Conservation (phyloP, 192 early-diverging fungal genomes). For the Coemansia aciculifera region DNA sequence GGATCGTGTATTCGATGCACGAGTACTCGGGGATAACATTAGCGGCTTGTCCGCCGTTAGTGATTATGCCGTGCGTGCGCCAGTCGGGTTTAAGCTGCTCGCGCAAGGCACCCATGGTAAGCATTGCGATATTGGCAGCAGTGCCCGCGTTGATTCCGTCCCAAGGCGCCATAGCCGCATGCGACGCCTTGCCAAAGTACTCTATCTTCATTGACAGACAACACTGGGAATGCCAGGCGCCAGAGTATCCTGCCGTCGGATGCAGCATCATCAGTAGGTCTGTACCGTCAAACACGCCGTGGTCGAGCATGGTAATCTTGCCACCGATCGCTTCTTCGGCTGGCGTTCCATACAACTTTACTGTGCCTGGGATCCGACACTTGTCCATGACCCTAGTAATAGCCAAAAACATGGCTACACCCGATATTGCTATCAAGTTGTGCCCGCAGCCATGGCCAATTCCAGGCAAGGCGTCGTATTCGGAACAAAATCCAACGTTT, state of each 20-base stretch:
- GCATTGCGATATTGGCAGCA: slow-evolving; percentile 67
- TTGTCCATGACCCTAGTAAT: slow-evolving; percentile 44
- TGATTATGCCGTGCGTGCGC: slow-evolving; percentile 76
- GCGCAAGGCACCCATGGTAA: slow-evolving; percentile 65
- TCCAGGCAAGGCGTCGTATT: slow-evolving; percentile 69
- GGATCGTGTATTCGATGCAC: slow-evolving; percentile 58
- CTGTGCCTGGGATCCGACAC: slow-evolving; percentile 56
- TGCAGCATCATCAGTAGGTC: slow-evolving; percentile 83
- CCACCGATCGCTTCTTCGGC: slow-evolving; percentile 73
- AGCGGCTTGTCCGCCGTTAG: slow-evolving; percentile 65
- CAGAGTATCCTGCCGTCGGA: slow-evolving; percentile 59
- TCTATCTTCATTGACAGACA: slow-evolving; percentile 56
- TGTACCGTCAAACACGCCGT: slow-evolving; percentile 68
- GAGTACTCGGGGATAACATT: slow-evolving; percentile 70
- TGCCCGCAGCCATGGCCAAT: slow-evolving; percentile 72
- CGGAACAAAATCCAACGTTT: slow-evolving; percentile 61
- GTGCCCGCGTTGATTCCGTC: slow-evolving; percentile 79
- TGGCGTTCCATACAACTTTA: slow-evolving; percentile 76
- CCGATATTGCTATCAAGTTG: slow-evolving; percentile 71
- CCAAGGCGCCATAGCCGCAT: slow-evolving; percentile 69
- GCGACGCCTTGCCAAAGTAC: slow-evolving; percentile 71
- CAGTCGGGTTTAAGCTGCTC: slow-evolving; percentile 71
- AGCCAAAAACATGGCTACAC: slow-evolving; percentile 63
- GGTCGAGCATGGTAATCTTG: slow-evolving; percentile 69
- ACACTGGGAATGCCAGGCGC: slow-evolving; percentile 53